phyloP scores from a whole-genome alignment of 2,329 filamentous ascomycete genomes.

The Dothistroma pini region DNA sequence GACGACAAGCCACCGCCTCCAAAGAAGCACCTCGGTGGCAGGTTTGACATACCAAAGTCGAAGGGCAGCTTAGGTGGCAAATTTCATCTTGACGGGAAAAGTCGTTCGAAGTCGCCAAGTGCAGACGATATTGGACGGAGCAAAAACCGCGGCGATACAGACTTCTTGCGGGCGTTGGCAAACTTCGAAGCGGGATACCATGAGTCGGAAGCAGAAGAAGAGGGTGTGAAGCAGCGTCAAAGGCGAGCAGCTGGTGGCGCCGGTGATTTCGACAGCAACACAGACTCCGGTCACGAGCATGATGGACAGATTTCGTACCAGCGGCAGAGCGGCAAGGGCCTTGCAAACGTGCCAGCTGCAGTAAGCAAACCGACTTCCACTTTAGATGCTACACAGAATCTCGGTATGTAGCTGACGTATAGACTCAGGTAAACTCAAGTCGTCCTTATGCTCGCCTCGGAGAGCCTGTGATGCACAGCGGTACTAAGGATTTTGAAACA shows the following conservation, averaged over 20 bases:
- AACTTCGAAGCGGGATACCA: not conserved
- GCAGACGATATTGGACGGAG: not conserved
- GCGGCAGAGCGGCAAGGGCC: not conserved
- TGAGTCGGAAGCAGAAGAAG: not conserved
- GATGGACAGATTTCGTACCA: not conserved
- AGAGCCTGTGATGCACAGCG: not conserved
- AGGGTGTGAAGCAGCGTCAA: not conserved
- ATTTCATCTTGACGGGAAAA: not conserved
- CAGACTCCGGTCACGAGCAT: not conserved
- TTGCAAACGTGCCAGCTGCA: not conserved
- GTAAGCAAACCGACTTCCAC: not conserved
- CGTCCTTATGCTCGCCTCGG: not conserved
- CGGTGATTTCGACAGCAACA: not conserved
- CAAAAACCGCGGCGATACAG: not conserved
- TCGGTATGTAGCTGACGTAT: not conserved
- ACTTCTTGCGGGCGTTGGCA: not conserved
- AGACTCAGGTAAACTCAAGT: not conserved
- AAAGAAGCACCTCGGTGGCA: conserved; percentile 2
- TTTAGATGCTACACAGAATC: not conserved
- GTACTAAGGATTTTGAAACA: not conserved
- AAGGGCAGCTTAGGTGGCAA: not conserved
- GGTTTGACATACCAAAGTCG: not conserved
- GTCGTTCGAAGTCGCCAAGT: not conserved
- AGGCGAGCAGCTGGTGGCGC: not conserved
- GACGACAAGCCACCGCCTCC: not conserved